Evolutionary conservation across 352 stramenopile genomes (phyloP).

Genomic region (Phytophthora cryptogea): DNA sequence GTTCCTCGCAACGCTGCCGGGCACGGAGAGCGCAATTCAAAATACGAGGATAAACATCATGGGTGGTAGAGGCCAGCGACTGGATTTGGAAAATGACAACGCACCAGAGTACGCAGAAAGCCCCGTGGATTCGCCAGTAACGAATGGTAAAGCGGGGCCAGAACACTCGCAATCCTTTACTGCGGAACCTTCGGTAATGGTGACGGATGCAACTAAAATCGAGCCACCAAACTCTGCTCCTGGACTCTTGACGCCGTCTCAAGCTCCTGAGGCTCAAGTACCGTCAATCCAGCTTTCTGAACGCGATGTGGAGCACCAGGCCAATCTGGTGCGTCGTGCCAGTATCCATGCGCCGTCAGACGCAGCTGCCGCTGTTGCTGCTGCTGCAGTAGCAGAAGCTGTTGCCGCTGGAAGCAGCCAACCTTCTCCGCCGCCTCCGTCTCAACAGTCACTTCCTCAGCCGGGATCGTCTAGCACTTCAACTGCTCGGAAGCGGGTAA

Average conservation of each 20-base stretch:
- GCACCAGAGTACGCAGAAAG: constrained; percentile 45
- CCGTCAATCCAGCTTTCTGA: constrained; percentile 40
- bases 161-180: constrained; percentile 38
- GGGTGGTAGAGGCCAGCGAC: constrained; percentile 87
- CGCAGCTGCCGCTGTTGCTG: constrained; percentile 18
- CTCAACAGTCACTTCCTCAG: constrained; percentile 7
- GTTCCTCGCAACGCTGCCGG: constrained; percentile 84
- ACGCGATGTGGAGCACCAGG: constrained; percentile 30
- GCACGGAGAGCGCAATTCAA: constrained; percentile 91
- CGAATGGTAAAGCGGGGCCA: constrained; percentile 25
- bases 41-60: constrained; percentile 92
- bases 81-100: constrained; percentile 75
- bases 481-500: constrained; percentile 54
- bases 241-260: constrained; percentile 37
- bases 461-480: constrained; percentile 3
- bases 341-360: constrained; percentile 35
- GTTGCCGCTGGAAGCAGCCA: constrained; percentile 12
- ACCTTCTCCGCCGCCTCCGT: constrained; percentile 8
- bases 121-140: constrained; percentile 17
- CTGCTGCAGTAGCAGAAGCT: constrained; percentile 16
- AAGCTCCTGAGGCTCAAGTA: constrained; percentile 25
- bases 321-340: constrained; percentile 31
- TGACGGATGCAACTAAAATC: constrained; percentile 6
- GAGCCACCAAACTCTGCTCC: constrained; percentile 35
- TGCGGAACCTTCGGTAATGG: constrained; percentile 12